Evolutionary conservation across 495 filamentous ascomycete species (phyloP).

Genomic region (Penicillium silybi): DNA sequence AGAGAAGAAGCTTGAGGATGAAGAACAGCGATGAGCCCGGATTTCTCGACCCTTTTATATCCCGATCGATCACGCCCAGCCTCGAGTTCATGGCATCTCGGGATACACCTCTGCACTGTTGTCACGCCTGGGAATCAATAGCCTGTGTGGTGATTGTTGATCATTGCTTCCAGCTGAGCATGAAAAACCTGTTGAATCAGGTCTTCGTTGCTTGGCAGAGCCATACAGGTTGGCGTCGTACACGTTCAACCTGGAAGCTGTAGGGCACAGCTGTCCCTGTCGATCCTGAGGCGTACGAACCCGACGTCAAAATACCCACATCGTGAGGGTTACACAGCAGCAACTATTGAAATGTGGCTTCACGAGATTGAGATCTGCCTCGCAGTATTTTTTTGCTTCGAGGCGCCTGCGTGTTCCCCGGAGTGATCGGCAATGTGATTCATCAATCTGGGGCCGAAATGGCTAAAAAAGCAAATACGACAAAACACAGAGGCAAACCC

Average conservation of each 20-base stretch:
- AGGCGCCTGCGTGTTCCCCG: neutral
- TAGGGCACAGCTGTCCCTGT: constrained; percentile 5
- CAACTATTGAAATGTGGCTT: neutral
- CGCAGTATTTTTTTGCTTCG: constrained; percentile 1
- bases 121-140: constrained; percentile 2
- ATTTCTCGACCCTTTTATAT: constrained; percentile 16
- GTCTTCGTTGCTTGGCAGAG: neutral
- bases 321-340: neutral
- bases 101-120: neutral
- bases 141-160: neutral
- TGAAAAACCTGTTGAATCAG: neutral
- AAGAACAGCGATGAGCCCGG: neutral
- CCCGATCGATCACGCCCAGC: neutral
- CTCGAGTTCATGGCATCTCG: neutral
- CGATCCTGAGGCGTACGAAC: neutral
- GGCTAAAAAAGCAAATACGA: neutral
- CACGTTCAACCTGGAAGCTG: constrained; percentile 3
- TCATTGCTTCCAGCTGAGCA: constrained; percentile 1
- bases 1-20: constrained; percentile 12
- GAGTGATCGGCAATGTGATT: constrained; percentile 5
- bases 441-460: neutral
- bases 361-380: constrained; percentile 2
- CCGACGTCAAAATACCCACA: neutral
- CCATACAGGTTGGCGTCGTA: neutral
- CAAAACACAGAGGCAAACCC: neutral